Base-by-base conservation (phyloP, 2,329 filamentous ascomycete species). In the Macrophomina tecta region DNA sequence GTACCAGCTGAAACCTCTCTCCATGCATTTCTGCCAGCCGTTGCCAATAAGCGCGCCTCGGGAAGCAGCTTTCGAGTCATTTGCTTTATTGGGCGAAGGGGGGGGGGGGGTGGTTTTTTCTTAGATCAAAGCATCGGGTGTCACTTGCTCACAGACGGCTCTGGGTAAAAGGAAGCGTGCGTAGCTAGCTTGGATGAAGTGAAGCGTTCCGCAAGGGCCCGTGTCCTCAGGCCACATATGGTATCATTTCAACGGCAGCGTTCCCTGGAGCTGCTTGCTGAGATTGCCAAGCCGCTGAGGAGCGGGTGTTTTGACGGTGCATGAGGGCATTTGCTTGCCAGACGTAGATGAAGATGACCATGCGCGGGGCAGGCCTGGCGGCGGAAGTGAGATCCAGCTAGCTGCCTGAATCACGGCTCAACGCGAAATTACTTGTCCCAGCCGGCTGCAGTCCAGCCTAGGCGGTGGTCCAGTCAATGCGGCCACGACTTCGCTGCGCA, bases 201-300 rank as follows among this genome's bases (percentile, higher is more conserved):
- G 42, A 62, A 62, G 58, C 45, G 58, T 62, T 62, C 40, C 28
- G 58, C 45, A 38, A 23, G 16, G 32, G 45, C 58, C 58, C 45
- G 58, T 48, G 58, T 48, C 45, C 58, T 62, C 58, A 62, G 58
- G 58, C 58, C 58, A 62, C 58, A 62, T 36, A 45, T 62, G 58
- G 58, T 14, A 62, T 62, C 58, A 62, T 62, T 28, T 36, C 30
- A 14, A 45, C 46, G n/a, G 34, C 32, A n/a, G 46, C 5, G 46
- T 23, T 9, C 8, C 45, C 58, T 49, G 45, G 42, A 49, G 32
- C 42, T 62, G 45, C 45, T 62, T 62, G 32, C 45, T 62, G 45
- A 62, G 58, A 62, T 62, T 62, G 58, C 58, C 49, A n/a, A 40
- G 42, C 45, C 45, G 23, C 58, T 42, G 42, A 42, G 11, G 11